Evolutionary conservation across 2,329 filamentous ascomycete species (phyloP), one percentile per base, ranked within the genome.

Genomic region (Cordyceps fumosorosea): DNA sequence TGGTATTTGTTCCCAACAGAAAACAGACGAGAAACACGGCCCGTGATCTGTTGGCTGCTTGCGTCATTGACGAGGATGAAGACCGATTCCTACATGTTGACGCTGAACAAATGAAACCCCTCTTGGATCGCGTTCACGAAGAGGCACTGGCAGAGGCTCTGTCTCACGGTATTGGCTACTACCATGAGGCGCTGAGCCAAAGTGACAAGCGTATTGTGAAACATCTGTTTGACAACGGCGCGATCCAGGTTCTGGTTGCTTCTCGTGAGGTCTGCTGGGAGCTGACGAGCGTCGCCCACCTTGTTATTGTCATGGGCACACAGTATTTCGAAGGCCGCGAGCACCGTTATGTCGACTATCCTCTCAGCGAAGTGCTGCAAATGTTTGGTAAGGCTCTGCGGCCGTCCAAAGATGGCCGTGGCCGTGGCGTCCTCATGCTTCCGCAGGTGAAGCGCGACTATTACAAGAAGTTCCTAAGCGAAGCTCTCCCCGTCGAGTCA

Each of bases 391-490:
- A 95, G 75, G 90, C 95, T 44, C 87, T 93, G 60, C 86, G 89
- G 47, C 86, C 91, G 1, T 84, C 88, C 3, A 83, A 87, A 70
- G 92, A 96, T 69, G 91, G 90, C 62, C 84, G 89, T 62, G 89
- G 90, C 52, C 91, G 90, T 65, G 96, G 93, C 67, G 91, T 99
- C n/a, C 81, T 99, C 51, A 98, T 99, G 95, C 86, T 97, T 12
- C 92, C 93, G 3, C 88, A 90, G 20, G 91, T 96, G 54, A 97
- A 96, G 81, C 88, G 95, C 44, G 93, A 97, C 65, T 99, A 96
- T 76, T 99, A 98, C 83, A 96, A 95, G 78, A 99, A 99, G 77
- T 99, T 99, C 80, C 78, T 99, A 66, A 93, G 95, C 69, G 96
- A 99, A 74, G 95, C 95, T 22, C 80, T 99, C 48, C 95, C 95